phyloP scores from a whole-genome alignment of 371 early-diverging fungal genomes.

The Umbelopsis sp. region DNA sequence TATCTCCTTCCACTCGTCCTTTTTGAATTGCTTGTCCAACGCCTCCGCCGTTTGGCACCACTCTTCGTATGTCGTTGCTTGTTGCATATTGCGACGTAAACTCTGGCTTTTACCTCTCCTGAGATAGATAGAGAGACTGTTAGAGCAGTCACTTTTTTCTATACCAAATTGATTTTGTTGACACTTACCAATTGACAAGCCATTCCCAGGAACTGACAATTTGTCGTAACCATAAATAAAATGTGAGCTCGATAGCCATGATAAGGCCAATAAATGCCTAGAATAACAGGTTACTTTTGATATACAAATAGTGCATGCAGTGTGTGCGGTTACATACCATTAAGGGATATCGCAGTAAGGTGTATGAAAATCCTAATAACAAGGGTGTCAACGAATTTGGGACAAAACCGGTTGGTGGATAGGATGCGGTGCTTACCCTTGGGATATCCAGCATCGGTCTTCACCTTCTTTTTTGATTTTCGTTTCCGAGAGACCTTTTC shows the following conservation, averaged over 20 bases:
- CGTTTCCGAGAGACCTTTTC: slow-evolving; percentile 28
- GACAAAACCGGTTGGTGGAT: not conserved
- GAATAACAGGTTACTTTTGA: not conserved
- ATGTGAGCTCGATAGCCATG: slow-evolving; percentile 68
- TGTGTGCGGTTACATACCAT: slow-evolving; percentile 47
- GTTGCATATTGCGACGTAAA: slow-evolving; percentile 54
- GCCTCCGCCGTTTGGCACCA: slow-evolving; percentile 74
- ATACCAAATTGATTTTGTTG: slow-evolving; percentile 8
- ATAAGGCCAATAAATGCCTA: slow-evolving; percentile 64
- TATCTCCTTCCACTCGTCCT: slow-evolving; percentile 74
- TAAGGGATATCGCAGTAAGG: slow-evolving; percentile 62
- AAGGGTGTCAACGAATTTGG: not conserved
- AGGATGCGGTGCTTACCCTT: slow-evolving; percentile 26
- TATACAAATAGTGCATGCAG: not conserved
- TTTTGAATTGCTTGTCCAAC: slow-evolving; percentile 71
- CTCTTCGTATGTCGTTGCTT: slow-evolving; percentile 63
- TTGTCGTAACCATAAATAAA: slow-evolving; percentile 72
- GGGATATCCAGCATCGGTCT: slow-evolving; percentile 40
- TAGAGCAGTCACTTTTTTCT: not conserved
- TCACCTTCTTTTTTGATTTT: slow-evolving; percentile 29
- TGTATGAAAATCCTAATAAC: slow-evolving; percentile 44
- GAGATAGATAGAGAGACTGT: not conserved
- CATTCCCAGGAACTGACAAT: slow-evolving; percentile 78
- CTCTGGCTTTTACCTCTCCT: slow-evolving; percentile 63
- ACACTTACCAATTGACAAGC: slow-evolving; percentile 64